Conservation (phyloP, 2,329 filamentous ascomycete genomes). For the Aspergillus sp. region DNA sequence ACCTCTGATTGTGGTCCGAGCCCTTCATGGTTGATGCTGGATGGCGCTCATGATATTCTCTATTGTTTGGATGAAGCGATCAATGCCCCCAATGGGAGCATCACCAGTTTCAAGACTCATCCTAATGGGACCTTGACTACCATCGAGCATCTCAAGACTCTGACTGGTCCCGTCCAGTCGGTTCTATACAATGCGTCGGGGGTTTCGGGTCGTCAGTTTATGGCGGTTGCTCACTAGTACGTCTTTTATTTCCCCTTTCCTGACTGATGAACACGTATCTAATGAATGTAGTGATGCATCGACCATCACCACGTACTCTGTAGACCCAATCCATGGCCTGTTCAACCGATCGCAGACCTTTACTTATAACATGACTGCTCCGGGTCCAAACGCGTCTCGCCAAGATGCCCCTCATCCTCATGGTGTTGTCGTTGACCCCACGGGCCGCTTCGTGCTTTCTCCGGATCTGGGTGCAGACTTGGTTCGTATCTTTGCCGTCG, state of each 20-base stretch:
- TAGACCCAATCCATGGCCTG: conserved; percentile 2
- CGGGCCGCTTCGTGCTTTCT: conserved; percentile 48
- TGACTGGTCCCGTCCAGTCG: conserved; percentile 13
- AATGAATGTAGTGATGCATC: conserved; percentile 5
- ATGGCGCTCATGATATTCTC: conserved; percentile 6
- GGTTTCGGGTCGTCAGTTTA: conserved; percentile 4
- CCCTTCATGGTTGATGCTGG: conserved; percentile 17
- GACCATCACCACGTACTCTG: conserved; percentile 8
- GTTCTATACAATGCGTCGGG: conserved; percentile 7
- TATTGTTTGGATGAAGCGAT: conserved; percentile 17
- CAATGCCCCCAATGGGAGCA: conserved; percentile 10
- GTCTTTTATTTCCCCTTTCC: neutral
- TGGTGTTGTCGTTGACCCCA: conserved; percentile 35
- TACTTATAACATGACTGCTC: conserved; percentile 11
- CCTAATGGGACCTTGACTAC: conserved; percentile 9
- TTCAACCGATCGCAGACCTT: conserved; percentile 11
- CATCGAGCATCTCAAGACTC: conserved; percentile 6
- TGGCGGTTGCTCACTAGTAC: conserved; percentile 17
- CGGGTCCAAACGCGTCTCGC: conserved; percentile 43
- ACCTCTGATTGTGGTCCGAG: conserved; percentile 10
- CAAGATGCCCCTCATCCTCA: conserved; percentile 55
- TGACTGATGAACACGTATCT: neutral
- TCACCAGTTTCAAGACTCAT: conserved; percentile 11
- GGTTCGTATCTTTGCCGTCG: conserved; percentile 51
- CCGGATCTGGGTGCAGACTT: conserved; percentile 54